phyloP scores from a whole-genome alignment of 1,284 basidiomycete genomes.

The Leucoagaricus sp. region DNA sequence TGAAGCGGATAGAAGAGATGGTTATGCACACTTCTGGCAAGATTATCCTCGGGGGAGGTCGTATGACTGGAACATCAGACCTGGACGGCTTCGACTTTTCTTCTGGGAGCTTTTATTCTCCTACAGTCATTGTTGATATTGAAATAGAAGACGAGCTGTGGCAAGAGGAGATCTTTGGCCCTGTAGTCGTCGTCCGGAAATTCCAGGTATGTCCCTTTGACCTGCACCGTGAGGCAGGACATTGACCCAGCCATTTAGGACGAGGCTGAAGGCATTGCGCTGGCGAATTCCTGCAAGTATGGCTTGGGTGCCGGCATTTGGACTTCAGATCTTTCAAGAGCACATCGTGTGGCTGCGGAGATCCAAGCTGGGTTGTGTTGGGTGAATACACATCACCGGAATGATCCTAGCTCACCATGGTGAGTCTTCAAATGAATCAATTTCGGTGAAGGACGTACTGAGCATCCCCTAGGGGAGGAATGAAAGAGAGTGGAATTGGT shows the following conservation, averaged over 20 bases:
- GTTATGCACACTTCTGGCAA: conserved; percentile 49
- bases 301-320: conserved; percentile 82
- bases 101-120: conserved; percentile 72
- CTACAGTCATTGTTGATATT: conserved; percentile 71
- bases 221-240: neutral
- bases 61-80: conserved; percentile 57
- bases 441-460: neutral
- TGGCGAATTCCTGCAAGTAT: conserved; percentile 79
- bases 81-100: conserved; percentile 73
- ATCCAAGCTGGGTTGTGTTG: conserved; percentile 79
- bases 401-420: conserved; percentile 87
- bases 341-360: conserved; percentile 66
- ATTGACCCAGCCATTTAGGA: conserved; percentile 36
- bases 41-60: conserved; percentile 65
- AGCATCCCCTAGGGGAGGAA: conserved; percentile 63
- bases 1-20: conserved; percentile 63
- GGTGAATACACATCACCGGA: conserved; percentile 86
- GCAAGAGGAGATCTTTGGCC: conserved; percentile 82
- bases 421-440: conserved; percentile 33
- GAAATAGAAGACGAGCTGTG: conserved; percentile 63
- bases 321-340: conserved; percentile 72
- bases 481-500: conserved; percentile 83
- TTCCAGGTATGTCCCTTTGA: conserved; percentile 50
- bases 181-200: conserved; percentile 69
- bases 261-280: conserved; percentile 62